These are phyloP conservation scores for Apiospora aurea DNA, from an alignment of 2,329 filamentous ascomycete genomes.

Conservation along the genomic window DNA sequence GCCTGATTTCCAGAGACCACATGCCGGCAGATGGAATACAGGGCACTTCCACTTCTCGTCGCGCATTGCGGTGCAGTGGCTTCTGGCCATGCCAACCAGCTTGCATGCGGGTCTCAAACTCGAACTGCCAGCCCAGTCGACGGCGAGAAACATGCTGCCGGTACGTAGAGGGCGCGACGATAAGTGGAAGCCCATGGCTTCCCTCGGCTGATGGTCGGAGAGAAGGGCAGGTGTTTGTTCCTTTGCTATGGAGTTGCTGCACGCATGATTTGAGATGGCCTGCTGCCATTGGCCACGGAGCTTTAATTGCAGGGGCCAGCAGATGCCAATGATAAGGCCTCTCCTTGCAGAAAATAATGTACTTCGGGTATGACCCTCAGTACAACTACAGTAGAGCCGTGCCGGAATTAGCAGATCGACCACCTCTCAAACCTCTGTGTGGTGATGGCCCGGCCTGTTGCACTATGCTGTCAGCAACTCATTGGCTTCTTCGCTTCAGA, in stretches of 20 bases:
- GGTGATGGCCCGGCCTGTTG: conserved; percentile 4
- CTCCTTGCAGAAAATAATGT: conserved; percentile 13
- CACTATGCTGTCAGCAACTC: conserved; percentile 18
- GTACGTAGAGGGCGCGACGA: not conserved
- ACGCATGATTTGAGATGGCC: conserved; percentile 5
- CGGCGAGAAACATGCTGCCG: not conserved
- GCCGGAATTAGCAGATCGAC: conserved; percentile 7
- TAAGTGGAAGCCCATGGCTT: not conserved
- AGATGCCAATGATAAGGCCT: conserved; percentile 4
- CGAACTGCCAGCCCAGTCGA: conserved; percentile 5
- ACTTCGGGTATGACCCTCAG: conserved; percentile 22
- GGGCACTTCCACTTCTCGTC: conserved; percentile 1
- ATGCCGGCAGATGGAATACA: conserved; percentile 23
- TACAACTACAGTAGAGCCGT: conserved; percentile 17
- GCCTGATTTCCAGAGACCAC: conserved; percentile 13
- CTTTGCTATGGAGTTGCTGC: not conserved
- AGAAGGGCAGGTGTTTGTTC: conserved; percentile 1
- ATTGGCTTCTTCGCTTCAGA: conserved; percentile 13
- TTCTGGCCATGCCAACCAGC: not conserved
- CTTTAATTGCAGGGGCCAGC: conserved; percentile 21
- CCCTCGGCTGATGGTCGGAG: not conserved
- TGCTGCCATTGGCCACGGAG: conserved; percentile 23
- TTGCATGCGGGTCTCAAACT: conserved; percentile 18
- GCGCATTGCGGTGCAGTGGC: not conserved
- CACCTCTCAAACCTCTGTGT: not conserved